A percentile compares a stretch with the other conserved stretches of the same genome.
Evolutionary conservation across 805 yeast species (phyloP).

Genomic region (Starmerella ratchasimensis): DNA sequence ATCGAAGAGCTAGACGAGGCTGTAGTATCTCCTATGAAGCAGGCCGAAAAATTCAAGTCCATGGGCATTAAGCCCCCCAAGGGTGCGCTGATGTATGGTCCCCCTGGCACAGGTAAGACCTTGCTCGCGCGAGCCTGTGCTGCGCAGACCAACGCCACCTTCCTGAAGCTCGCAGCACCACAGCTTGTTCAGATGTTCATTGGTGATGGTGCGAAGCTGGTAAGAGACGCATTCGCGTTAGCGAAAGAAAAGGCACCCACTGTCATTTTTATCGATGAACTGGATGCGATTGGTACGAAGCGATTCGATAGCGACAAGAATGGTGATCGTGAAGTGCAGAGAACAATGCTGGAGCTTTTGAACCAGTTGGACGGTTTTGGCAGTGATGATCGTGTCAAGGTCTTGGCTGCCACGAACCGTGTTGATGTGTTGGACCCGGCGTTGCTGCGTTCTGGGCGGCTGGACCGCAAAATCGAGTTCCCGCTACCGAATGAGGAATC

Average conservation of each 20-base stretch:
- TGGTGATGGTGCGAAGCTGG: conserved; percentile 97
- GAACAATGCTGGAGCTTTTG: conserved; percentile 96
- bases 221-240: conserved; percentile 91
- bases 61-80: conserved; percentile 96
- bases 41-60: conserved; percentile 86
- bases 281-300: conserved; percentile 97
- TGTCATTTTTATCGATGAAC: conserved; percentile 91
- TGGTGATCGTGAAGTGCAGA: conserved; percentile 96
- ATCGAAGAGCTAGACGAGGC: conserved; percentile 98
- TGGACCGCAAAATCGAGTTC: conserved; percentile 95
- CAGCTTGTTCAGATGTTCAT: conserved; percentile 96
- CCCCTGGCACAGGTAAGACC: conserved; percentile 99
- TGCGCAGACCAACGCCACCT: conserved; percentile 95
- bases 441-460: conserved; percentile 86
- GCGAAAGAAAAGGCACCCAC: conserved; percentile 99
- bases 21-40: conserved; percentile 95
- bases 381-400: conserved; percentile 93
- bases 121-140: conserved; percentile 97
- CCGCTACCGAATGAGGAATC: conserved; percentile 97
- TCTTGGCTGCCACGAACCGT: conserved; percentile 94
- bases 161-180: conserved; percentile 91
- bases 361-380: conserved; percentile 98
- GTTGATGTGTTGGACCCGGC: conserved; percentile 99
- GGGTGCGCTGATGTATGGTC: conserved; percentile 97
- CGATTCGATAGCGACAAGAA: conserved; percentile 94